Evolutionary conservation across 2,329 filamentous ascomycete genomes (phyloP), one percentile per base, ranked within the genome.

Genomic region (Phyllosticta paracitricarpa): DNA sequence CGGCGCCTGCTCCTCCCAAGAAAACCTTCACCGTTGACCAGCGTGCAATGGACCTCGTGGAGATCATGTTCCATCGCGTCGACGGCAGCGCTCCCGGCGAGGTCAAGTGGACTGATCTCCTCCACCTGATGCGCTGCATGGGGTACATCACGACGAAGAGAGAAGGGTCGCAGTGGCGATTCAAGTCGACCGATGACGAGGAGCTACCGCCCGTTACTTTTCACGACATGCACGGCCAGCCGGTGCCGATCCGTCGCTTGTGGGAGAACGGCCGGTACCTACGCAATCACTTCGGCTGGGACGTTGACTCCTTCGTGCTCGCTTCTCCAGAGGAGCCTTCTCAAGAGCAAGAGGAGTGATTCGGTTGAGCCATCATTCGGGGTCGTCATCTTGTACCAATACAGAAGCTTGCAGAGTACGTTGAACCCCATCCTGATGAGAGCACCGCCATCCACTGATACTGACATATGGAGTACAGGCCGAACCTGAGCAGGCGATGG

Each of bases 181-280:
- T 40, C 14, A 10, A 40, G 33, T 17, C 33, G 33, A 17, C 33
- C 4, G 10, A 9, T 10, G 33, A 40, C 8, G 33, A 17, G 33
- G 4, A 14, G 2, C 33, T 40, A 9, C 33, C 10, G 4, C 9
- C 33, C 10, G 14, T 17, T 8, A 40, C 10, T 12, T 14, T 40
- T 10, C 33, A 40, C 33, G 33, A 40, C 33, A 17, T 14, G 10
- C 33, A 40, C 10, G 10, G 33, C 33, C 33, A 12, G 33, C 33
- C 14, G 4, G 14, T 40, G 14, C 14, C 33, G 12, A 8, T 14
- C 10, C 33, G 14, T 17, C 33, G 28, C 28, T 30, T 30, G 28
- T 30, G 28, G 28, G 28, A 40, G 82, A 89, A 40, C 9, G 10
- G 33, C 33, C 14, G 33, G 33, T 40, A 12, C 10, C 4, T 40